Percentiles rank a stretch among this genome's conserved stretches.
These are phyloP conservation scores for Cunninghamia lanceolata DNA, from an alignment of 75 land plant genomes.

Conservation along the genomic window DNA sequence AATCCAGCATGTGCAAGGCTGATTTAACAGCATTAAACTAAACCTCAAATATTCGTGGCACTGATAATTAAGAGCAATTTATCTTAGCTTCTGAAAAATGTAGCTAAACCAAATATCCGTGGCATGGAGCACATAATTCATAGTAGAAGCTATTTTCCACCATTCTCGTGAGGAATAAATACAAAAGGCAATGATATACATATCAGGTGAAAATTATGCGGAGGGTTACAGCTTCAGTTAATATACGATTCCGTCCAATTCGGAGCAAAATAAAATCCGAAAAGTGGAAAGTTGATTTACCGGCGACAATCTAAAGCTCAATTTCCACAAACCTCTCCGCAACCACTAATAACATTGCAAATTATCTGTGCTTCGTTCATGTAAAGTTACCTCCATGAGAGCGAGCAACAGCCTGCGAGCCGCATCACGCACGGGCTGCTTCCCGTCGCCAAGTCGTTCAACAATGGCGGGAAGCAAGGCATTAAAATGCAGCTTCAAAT, in stretches of 20 bases:
- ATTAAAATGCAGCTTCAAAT: slow-evolving; percentile 90
- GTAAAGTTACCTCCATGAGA: slow-evolving; percentile 83
- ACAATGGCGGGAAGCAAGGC: slow-evolving; percentile 85
- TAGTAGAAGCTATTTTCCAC: no score
- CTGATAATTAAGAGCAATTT: background rate
- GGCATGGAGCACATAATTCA: background rate
- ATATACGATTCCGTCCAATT: background rate
- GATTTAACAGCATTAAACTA: slow-evolving; percentile 1
- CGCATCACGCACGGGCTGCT: slow-evolving; percentile 98
- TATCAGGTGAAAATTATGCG: no score
- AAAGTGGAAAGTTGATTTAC: no score
- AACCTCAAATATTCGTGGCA: background rate
- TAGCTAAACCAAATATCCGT: background rate
- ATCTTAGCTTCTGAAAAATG: background rate
- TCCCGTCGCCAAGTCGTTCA: slow-evolving; percentile 91
- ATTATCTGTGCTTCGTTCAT: background rate
- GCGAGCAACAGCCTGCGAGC: slow-evolving; percentile 83
- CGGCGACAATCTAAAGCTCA: no score
- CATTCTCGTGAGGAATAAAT: no score
- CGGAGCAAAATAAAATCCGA: background rate
- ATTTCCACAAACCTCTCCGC: background rate
- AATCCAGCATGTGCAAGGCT: background rate
- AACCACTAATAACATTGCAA: background rate
- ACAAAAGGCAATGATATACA: no score
- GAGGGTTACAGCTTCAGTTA: no score